Base-by-base conservation (phyloP, 1,139 yeast genomes). In the Nakaseomyces glabratus region DNA sequence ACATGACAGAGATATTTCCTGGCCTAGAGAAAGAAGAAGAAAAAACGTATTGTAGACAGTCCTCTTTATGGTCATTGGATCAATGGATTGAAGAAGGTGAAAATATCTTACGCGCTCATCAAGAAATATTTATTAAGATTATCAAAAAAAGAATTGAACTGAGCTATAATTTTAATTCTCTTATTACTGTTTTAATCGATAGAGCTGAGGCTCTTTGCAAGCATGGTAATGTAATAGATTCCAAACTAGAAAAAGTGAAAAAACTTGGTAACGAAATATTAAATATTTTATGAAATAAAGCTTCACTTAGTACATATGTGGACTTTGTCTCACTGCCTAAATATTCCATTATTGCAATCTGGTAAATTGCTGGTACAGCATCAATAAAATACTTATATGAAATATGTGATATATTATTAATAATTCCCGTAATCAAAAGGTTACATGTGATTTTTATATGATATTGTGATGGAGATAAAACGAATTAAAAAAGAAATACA, bases 251-350 rank as follows among this genome's bases (percentile, higher is more conserved):
- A 4, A 58, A 58, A 31, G 51, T 67, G 16, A 63, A 61, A 39
- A 55, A 49, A 12, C 49, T 66, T 20, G 69, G 69, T 8, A 53
- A 55, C 24, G 68, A 63, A 37, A 65, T 66, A 29, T 57, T 63
- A n/a, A 49, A 55, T 30, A 52, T 58, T 12, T 12, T 33, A 13
- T 33, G 13, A 25, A 47, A 23, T n/a, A 59, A 29, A 25, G 14
- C 20, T 29, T 12, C 22, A 16, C 12, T 16, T 17, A n/a, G 8
- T 23, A 23, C 14, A 8, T 8, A 8, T 8, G 8, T 20, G 22
- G 9, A 8, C 16, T 18, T 22, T 34, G 25, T 31, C 13, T 16
- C 21, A 26, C 24, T 18, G 24, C 15, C 12, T 20, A 15, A 33
- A 24, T 28, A 21, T 20, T n/a, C 22, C n/a, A 20, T 8, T n/a